Evolutionary conservation across 2,329 filamentous ascomycete species (phyloP).

Genomic region (Bipolaris cookei): DNA sequence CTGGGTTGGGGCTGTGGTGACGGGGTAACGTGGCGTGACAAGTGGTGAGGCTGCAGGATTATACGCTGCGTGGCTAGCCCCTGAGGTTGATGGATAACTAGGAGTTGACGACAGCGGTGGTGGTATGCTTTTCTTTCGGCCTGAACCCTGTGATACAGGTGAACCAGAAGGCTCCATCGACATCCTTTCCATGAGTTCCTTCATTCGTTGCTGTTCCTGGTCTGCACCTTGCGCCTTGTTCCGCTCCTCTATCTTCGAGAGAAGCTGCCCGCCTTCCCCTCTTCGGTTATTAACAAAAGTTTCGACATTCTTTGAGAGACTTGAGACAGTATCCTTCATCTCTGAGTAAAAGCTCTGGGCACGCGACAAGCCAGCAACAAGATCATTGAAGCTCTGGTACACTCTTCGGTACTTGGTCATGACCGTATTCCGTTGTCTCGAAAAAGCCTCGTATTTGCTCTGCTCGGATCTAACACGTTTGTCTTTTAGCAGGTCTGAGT

Average conservation of each 20-base stretch:
- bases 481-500: constrained; percentile 88
- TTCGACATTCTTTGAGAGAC: constrained; percentile 92
- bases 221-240: constrained; percentile 76
- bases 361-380: constrained; percentile 82
- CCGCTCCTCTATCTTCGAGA: constrained; percentile 85
- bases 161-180: constrained; percentile 69
- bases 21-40: constrained; percentile 54
- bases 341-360: constrained; percentile 94
- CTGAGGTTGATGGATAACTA: constrained; percentile 46
- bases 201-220: constrained; percentile 81
- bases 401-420: constrained; percentile 88
- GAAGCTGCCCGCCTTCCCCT: constrained; percentile 86
- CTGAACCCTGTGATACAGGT: constrained; percentile 39
- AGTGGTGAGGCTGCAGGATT: constrained; percentile 57
- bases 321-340: constrained; percentile 94
- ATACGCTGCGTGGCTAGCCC: constrained; percentile 54
- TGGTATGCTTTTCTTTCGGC: constrained; percentile 48
- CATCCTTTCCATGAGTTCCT: constrained; percentile 93
- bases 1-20: constrained; percentile 38
- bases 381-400: constrained; percentile 89
- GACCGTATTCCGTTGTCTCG: constrained; percentile 79
- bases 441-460: constrained; percentile 90
- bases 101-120: constrained; percentile 46
- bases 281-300: constrained; percentile 94
- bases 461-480: constrained; percentile 93